Evolutionary conservation across 345 rosid species (phyloP).

Genomic region (Populus davidiana): DNA sequence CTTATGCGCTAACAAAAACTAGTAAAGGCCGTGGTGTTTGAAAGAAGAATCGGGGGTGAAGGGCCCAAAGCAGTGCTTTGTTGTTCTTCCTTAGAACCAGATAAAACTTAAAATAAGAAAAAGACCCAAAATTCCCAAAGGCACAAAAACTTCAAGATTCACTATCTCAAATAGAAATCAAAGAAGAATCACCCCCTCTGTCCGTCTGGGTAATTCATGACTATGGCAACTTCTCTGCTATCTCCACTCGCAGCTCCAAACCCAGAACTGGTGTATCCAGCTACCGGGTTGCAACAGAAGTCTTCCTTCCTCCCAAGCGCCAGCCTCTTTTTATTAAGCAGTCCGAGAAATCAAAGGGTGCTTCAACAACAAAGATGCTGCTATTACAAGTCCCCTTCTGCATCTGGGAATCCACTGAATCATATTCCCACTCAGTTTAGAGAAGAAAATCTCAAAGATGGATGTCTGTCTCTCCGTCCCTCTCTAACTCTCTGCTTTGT

Average conservation of each 20-base stretch:
- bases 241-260: slow-evolving; percentile 46
- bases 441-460: slow-evolving; percentile 68
- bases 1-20: neutral
- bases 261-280: slow-evolving; percentile 24
- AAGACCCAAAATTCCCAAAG: neutral
- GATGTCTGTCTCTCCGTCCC: slow-evolving; percentile 44
- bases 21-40: neutral
- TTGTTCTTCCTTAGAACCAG: neutral
- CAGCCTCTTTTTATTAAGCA: slow-evolving; percentile 27
- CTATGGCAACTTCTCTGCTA: slow-evolving; percentile 59
- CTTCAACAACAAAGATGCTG: slow-evolving; percentile 18
- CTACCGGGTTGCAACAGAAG: slow-evolving; percentile 26
- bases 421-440: slow-evolving; percentile 81
- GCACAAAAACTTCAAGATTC: slow-evolving; percentile 10
- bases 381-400: slow-evolving; percentile 33
- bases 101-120: neutral
- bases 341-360: slow-evolving; percentile 15
- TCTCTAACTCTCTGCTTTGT: neutral
- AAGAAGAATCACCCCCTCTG: neutral
- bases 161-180: neutral
- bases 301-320: slow-evolving; percentile 44
- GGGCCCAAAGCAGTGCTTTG: neutral
- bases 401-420: slow-evolving; percentile 42
- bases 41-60: neutral
- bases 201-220: no score